Conservation (phyloP, 805 yeast species). For the Yarrowia phangngaensis region DNA sequence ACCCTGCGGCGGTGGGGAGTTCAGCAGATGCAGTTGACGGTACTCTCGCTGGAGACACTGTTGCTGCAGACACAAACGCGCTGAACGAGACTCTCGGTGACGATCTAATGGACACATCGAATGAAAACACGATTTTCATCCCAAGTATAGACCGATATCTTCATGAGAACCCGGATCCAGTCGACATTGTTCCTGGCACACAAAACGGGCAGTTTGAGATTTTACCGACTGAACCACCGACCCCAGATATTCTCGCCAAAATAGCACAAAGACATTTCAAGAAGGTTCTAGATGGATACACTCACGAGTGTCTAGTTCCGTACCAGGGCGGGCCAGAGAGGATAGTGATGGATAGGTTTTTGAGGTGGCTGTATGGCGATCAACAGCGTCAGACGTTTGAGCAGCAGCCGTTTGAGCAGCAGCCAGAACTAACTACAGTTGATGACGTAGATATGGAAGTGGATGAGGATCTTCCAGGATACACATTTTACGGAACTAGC, state of each 20-base stretch:
- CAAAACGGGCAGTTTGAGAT: constrained; percentile 18
- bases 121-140: constrained; percentile 32
- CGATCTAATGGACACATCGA: constrained; percentile 31
- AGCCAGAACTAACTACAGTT: not conserved
- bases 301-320: constrained; percentile 9
- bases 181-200: constrained; percentile 1
- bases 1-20: too few species aligned
- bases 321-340: constrained; percentile 15
- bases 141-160: constrained; percentile 33
- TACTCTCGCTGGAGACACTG: not conserved
- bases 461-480: constrained; percentile 13
- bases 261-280: constrained; percentile 14
- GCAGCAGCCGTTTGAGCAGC: too few species aligned
- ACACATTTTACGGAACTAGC: constrained; percentile 15
- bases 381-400: too few species aligned
- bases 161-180: constrained; percentile 27
- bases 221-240: constrained; percentile 10
- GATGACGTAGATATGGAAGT: constrained; percentile 13
- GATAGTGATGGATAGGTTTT: constrained; percentile 16
- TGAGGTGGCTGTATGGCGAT: constrained; percentile 9
- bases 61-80: too few species aligned
- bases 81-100: too few species aligned
- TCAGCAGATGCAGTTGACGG: constrained; percentile 1
- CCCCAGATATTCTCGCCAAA: constrained; percentile 14
- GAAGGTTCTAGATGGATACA: constrained; percentile 15